Evolutionary conservation across 257 asterid genomes (phyloP).

Genomic region (Nicotiana obtusifolia): DNA sequence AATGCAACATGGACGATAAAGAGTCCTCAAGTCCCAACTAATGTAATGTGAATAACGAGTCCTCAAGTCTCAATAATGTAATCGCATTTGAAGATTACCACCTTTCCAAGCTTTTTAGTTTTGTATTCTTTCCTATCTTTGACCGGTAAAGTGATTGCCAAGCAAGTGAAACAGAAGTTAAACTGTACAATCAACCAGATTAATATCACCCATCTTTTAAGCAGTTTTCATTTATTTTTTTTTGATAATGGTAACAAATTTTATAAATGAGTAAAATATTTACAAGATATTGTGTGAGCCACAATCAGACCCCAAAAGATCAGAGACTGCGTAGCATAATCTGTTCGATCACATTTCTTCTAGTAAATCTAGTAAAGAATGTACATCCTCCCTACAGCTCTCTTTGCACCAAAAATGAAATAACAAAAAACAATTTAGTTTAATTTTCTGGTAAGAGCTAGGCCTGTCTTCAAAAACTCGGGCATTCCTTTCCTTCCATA

Average conservation of each 20-base stretch:
- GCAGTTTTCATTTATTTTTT: too few relatives aligned
- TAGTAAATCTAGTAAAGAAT: too few relatives aligned
- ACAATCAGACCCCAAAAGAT: too few relatives aligned
- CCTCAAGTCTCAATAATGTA: not conserved
- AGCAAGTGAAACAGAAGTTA: not conserved
- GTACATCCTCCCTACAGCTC: too few relatives aligned
- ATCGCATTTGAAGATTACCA: not conserved
- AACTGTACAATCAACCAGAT: not conserved
- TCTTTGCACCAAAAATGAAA: too few relatives aligned
- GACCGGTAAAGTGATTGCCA: not conserved
- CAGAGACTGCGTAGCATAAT: too few relatives aligned
- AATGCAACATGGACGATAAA: not conserved
- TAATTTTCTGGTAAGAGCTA: too few relatives aligned
- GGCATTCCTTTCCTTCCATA: too few relatives aligned
- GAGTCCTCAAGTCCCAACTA: not conserved
- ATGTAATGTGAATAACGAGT: not conserved
- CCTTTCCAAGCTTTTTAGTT: not conserved
- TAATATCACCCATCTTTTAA: not conserved
- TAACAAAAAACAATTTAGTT: too few relatives aligned
- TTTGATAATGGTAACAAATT: constrained; percentile 23
- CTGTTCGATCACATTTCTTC: too few relatives aligned
- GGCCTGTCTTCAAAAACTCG: too few relatives aligned
- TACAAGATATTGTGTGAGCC: too few relatives aligned
- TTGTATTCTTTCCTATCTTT: not conserved
- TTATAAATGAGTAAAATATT: constrained; percentile 11